Base-by-base conservation (phyloP, 169 alveolate species). In the Cryptosporidium parvum region DNA sequence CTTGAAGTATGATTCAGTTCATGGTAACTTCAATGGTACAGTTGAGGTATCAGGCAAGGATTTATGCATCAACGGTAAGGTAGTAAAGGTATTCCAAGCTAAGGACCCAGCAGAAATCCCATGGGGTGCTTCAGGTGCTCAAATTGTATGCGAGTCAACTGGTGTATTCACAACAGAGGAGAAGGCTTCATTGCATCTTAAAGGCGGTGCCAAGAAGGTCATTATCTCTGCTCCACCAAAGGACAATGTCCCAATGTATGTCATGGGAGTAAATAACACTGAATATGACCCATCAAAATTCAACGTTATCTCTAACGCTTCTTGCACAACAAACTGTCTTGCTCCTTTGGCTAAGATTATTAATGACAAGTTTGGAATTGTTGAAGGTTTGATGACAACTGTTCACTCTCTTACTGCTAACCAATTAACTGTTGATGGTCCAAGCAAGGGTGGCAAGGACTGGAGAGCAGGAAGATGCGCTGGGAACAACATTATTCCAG, bases 381-480 rank as follows among this genome's bases (percentile, higher is more conserved):
- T 93, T 70, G 99, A 98, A 94, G 99, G 99, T 42, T 95, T 98
- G 61, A 98, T 99, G 99, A 98, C 99, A 85, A 99, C 99, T n/a
- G 99, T 98, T 48, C 99, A 99, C 93, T 99, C 99, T 56, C 94
- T 97, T 91, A 98, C 99, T 18, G 98, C 99, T 65, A 98, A 96
- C 94, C 99, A 98, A 95, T 95, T 97, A 87, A 97, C 99, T 80
- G 99, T 98, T 52, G 99, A 98, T 91, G 99, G 99, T 58, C 99
- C 99, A 68, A 96, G 99, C 51, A 96, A 97, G 91, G 99, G 99
- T 26, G 99, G 99, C 70, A 98, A 98, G 94, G 99, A 99, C 97
- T 99, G 99, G 99, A 96, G 99, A 91, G 99, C 99, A 45, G 99
- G 99, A 51, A 95, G 99, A 75, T 98, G 99, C 86, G 99, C 99